Evolutionary conservation across 2,329 filamentous ascomycete genomes (phyloP).

Genomic region (Taxawa tesnikishii): DNA sequence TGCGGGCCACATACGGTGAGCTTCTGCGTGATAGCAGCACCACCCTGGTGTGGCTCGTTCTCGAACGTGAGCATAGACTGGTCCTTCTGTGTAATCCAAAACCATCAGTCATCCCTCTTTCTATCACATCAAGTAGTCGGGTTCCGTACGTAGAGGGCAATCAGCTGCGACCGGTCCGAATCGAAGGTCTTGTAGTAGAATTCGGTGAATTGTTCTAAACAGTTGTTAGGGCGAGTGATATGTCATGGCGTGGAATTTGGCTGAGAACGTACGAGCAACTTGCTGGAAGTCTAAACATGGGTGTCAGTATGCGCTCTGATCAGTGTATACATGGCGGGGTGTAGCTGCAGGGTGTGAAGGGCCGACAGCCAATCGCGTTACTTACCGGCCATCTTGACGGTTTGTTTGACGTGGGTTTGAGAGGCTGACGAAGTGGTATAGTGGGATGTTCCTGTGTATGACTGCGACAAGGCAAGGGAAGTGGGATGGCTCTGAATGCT

Average conservation of each 20-base stretch:
- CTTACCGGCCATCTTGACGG: conserved; percentile 5
- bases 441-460: too few relatives aligned
- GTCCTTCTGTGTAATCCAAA: conserved; percentile 46
- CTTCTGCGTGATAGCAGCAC: conserved; percentile 61
- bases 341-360: too few relatives aligned
- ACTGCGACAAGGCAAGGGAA: too few relatives aligned
- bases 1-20: conserved; percentile 49
- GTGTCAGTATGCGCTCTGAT: background rate
- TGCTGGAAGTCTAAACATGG: conserved; percentile 23
- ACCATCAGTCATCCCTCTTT: conserved; percentile 1
- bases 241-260: background rate
- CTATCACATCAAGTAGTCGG: conserved; percentile 1
- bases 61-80: conserved; percentile 93
- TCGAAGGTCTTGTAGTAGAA: conserved; percentile 93
- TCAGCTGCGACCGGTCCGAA: conserved; percentile 50
- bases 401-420: background rate
- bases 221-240: background rate
- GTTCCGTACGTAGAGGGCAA: conserved; percentile 64
- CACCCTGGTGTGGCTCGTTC: conserved; percentile 53
- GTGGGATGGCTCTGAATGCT: too few relatives aligned
- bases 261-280: conserved; percentile 28
- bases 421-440: conserved; percentile 1
- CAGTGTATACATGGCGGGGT: background rate
- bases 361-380: too few relatives aligned
- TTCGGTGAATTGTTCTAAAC: conserved; percentile 67